Base-by-base conservation (phyloP, 2,329 filamentous ascomycete species). In the Verticillium tricorpus region DNA sequence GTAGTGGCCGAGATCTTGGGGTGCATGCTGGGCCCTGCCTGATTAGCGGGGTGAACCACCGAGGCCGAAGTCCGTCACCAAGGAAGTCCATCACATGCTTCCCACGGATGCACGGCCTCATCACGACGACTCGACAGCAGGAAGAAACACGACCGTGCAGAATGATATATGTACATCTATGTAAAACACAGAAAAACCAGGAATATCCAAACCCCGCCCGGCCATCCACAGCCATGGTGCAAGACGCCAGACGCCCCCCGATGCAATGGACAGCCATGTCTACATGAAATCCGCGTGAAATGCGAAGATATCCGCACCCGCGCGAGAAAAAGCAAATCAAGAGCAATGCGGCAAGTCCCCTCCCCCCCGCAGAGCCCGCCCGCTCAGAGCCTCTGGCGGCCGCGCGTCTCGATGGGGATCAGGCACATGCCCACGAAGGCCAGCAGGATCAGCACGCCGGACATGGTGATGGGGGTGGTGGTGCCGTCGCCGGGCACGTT, bases 401-500 rank as follows among this genome's bases (percentile, higher is more conserved):
- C 85, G 62, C 84, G 76, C 28, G 85, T 88, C 76, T 89, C 86
- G 62, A 89, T 87, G 1, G 85, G 85, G 62, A 89, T 84, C 65
- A 85, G 68, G 52, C 83, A 80, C 74, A 88, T 86, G 25, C 78
- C 84, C 28, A 85, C 75, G 71, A 87, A 88, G 0, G 86, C 84
- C 3, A 80, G 77, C 55, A 88, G 68, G 58, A 88, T 87, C 63
- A 88, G 72, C 11, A 75, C 75, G 0, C 80, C 85, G 35, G 83
- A 82, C 63, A 88, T 74, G 66, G 84, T 87, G 19, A 88, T 82
- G 3, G 85, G 86, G 37, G 78, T 75, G 54, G 80, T 84, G 15
- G 83, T 80, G 9, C 85, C 84, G 63, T 86, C 82, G 1, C 84
- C 84, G 0, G 84, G 84, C 39, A 85, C 73, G 19, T 78, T 86